Evolutionary conservation across 257 asterid species (phyloP), one percentile per base, ranked within the genome.

Genomic region (Nicotiana otophora): DNA sequence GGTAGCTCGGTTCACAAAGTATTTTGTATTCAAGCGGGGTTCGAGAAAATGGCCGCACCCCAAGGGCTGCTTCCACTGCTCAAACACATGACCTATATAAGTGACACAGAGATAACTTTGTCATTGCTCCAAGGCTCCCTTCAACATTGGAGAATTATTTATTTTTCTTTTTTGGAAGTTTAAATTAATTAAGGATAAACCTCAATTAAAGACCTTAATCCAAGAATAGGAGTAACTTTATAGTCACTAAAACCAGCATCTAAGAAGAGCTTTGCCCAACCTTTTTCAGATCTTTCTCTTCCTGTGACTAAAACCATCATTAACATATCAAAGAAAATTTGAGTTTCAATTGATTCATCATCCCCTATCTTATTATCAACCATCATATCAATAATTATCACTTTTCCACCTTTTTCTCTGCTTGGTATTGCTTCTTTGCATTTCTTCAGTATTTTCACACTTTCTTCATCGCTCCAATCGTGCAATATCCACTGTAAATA

Each of bases 401-500:
- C 78, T 78, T 82, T 87, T 2, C 89, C 86, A 20, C 87, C 84
- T 0, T 75, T 66, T n/a, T 82, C 81, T 55, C n/a, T 72, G 53
- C 60, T 80, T 2, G 83, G 81, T 55, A 84, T 75, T 17, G 88
- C 84, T 11, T 84, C 86, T 57, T 75, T 87, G 16, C 84, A 84
- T 60, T 74, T 87, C 81, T 79, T 58, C 4, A 87, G 15, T 39
- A 80, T 64, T 28, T 72, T 55, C 14, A 87, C 51, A 5, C 83
- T 78, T 57, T 82, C 84, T 75, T 84, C 81, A 7, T 87, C 89
- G 11, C 61, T 65, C 89, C 84, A 87, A 4, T 84, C 86, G 62
- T 87, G 87, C 34, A 87, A 67, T 54, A 87, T 82, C 87, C 87
- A 85, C 88, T 87, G 81, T 20, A 78, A 31, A 10, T 34, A 7